A percentile compares a stretch with the other conserved stretches of the same genome.
Evolutionary conservation across 441 rosid species (phyloP).

Genomic region (Adansonia gregorii): DNA sequence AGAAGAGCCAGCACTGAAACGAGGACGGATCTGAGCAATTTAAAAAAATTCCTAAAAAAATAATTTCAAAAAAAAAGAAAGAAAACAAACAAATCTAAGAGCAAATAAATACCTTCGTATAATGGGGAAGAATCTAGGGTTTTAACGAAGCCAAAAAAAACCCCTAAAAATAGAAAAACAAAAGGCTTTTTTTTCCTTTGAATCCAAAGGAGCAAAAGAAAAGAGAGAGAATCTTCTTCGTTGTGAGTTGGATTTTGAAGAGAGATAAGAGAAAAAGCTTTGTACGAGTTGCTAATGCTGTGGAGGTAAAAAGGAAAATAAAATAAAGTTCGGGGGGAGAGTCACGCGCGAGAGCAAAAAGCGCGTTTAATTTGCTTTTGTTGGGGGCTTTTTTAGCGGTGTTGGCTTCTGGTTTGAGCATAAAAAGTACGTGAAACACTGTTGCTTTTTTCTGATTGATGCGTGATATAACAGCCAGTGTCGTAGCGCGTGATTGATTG

Average conservation of each 20-base stretch:
- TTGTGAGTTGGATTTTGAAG: conserved; percentile 25
- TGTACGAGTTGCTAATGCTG: conserved; percentile 30
- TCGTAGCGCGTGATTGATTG: neutral
- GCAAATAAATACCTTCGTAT: conserved; percentile 38
- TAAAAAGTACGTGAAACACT: conserved; percentile 37
- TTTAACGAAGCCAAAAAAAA: conserved; percentile 29
- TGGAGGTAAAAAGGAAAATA: neutral
- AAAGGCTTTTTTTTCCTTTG: neutral
- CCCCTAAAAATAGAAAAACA: conserved; percentile 12
- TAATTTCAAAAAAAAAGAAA: neutral
- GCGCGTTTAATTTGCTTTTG: conserved; percentile 26
- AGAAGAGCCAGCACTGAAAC: conserved; percentile 25
- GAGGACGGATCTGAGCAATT: conserved; percentile 35
- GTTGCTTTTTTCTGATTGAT: conserved; percentile 31
- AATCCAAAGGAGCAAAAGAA: conserved; percentile 25
- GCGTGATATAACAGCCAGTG: conserved; percentile 17
- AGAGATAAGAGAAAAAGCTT: conserved; percentile 17
- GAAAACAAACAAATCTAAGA: neutral
- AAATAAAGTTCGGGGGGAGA: neutral
- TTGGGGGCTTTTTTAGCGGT: conserved; percentile 1
- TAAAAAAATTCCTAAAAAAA: neutral
- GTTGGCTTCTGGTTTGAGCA: conserved; percentile 20
- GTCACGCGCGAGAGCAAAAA: conserved; percentile 26
- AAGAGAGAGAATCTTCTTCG: conserved; percentile 25
- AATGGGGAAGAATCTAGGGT: conserved; percentile 50